phyloP scores from a whole-genome alignment of 2,329 filamentous ascomycete genomes.

The Dothidotthia symphoricarpi region DNA sequence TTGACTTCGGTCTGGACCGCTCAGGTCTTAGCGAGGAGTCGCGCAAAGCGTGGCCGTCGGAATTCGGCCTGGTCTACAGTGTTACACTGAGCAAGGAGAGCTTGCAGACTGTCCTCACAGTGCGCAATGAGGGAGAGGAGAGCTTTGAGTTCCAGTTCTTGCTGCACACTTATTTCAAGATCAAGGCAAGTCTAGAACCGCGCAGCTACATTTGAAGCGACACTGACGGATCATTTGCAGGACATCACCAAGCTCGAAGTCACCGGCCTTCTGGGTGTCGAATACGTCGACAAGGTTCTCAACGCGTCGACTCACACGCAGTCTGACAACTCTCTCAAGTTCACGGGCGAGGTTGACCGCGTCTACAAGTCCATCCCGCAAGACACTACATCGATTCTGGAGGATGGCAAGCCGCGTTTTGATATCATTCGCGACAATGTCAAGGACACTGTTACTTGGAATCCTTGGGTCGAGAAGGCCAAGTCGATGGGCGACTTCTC shows the following conservation, averaged over 20 bases:
- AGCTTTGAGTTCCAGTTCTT: constrained; percentile 89
- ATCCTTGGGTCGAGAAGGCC: constrained; percentile 88
- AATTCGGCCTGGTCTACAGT: constrained; percentile 89
- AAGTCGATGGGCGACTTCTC: constrained; percentile 80
- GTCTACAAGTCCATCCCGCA: constrained; percentile 71
- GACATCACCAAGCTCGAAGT: constrained; percentile 75
- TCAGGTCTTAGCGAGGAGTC: constrained; percentile 67
- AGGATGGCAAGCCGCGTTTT: constrained; percentile 64
- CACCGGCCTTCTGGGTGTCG: constrained; percentile 70
- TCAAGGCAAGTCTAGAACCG: constrained; percentile 61
- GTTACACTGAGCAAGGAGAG: constrained; percentile 76
- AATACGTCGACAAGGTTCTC: constrained; percentile 81
- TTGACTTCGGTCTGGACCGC: constrained; percentile 88
- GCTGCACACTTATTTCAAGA: constrained; percentile 83
- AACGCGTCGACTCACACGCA: constrained; percentile 64
- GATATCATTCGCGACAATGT: constrained; percentile 81
- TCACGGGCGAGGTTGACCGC: constrained; percentile 80
- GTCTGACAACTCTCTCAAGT: constrained; percentile 62
- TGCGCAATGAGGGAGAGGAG: constrained; percentile 80
- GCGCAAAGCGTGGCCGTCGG: constrained; percentile 75
- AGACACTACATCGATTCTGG: constrained; percentile 62
- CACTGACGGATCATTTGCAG: constrained; percentile 45
- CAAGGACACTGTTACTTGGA: constrained; percentile 90
- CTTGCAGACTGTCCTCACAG: constrained; percentile 77
- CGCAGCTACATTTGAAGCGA: too few relatives aligned